Conservation (phyloP, 306 rosid genomes). For the Crotalaria pallida region DNA sequence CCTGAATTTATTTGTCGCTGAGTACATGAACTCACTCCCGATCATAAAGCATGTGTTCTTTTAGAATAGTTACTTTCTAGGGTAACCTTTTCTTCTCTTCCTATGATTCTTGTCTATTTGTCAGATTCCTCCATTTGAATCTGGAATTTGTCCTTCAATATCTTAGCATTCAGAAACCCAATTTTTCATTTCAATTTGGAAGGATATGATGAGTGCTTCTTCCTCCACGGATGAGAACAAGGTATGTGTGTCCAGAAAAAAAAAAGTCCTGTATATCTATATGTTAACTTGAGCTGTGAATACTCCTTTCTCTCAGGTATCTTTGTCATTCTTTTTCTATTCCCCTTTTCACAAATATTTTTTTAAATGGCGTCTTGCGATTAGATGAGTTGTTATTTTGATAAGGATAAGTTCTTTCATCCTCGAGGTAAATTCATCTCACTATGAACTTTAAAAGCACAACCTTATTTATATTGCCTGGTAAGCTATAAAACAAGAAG, state of each 20-base stretch:
- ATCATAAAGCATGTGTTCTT: background rate
- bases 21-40: background rate
- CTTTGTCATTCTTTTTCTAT: background rate
- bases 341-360: background rate
- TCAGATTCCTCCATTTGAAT: background rate
- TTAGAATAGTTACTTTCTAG: background rate
- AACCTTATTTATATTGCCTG: background rate
- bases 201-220: constrained; percentile 13
- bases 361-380: background rate
- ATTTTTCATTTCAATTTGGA: constrained; percentile 3
- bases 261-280: background rate
- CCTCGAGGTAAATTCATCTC: background rate
- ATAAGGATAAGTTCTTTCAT: background rate
- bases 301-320: background rate
- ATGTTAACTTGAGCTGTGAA: background rate
- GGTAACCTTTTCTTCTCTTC: background rate
- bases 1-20: background rate
- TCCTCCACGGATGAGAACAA: background rate
- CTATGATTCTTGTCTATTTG: background rate
- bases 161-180: background rate
- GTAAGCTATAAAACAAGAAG: background rate
- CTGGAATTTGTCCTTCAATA: background rate
- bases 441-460: background rate
- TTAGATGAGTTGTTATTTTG: background rate
- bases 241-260: constrained; percentile 29